Evolutionary conservation across 2,329 filamentous ascomycete genomes (phyloP), one percentile per base, ranked within the genome.

Genomic region (Chrysosphaeria jannelii): DNA sequence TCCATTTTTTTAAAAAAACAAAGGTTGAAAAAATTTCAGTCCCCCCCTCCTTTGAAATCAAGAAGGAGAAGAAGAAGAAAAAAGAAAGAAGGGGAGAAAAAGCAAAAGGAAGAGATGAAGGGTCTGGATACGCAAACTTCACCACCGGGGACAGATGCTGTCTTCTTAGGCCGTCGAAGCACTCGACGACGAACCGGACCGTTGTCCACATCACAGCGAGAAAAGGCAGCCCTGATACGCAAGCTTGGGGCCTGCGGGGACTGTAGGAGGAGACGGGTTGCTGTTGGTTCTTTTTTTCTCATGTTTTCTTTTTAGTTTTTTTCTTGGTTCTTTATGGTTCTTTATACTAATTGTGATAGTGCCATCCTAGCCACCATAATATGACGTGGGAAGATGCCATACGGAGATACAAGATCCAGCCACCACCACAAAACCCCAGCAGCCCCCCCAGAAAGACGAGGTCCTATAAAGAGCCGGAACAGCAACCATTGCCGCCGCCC

Each of bases 331-430:
- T 18, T 13, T 12, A 24, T 20, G 13, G 17, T 20, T 10, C 16
- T n/a, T 10, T 19, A 9, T n/a, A n/a, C n/a, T n/a, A n/a, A n/a
- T n/a, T n/a, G n/a, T n/a, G n/a, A 21, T 30, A 57, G 57, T 63
- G 57, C 35, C 53, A 61, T 32, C 57, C 57, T 9, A 54, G 48
- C 31, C 57, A 63, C 35, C 57, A 60, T 31, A 53, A 53, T 31
- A 54, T 60, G 53, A 58, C 52, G 8, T 63, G 57, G 56, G 55
- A 60, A 35, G 55, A 61, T 29, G 51, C 57, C 10, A 45, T 53
- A 22, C 44, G 42, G 33, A 60, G 58, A 33, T 61, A 57, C 38
- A 47, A 50, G 27, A 49, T 51, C 19, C 47, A 52, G 26, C 59
- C 54, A 31, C 53, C 55, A 15, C 41, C 54, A 22, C 51, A 51